Evolutionary conservation across 2,329 filamentous ascomycete species (phyloP), one percentile per base, ranked within the genome.

Genomic region (Aspergillus calidoustus): DNA sequence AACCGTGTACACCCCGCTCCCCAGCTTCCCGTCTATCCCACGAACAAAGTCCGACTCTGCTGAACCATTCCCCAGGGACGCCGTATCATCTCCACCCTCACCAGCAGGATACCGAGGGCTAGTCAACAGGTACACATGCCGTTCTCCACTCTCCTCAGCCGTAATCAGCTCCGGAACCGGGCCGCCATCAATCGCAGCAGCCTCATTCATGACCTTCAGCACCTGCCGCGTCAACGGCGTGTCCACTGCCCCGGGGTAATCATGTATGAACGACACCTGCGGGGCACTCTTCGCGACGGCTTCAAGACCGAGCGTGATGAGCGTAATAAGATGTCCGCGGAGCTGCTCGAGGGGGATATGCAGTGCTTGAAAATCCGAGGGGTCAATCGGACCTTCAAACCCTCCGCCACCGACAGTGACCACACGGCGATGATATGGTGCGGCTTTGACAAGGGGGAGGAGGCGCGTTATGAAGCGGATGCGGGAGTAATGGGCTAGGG

Each of bases 401-500:
- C 54, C 54, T 8, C 41, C 59, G 28, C 28, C 49, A n/a, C 31
- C 48, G 13, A 61, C 49, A 1, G 47, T 53, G 17, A 61, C n/a
- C 4, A 61, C 54, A 5, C 59, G 54, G 1, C 54, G 48, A 19
- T 52, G 28, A 8, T 19, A 11, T 11, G 48, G 31, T 2, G 57
- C 57, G 17, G 67, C 68, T 15, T 78, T 76, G 2, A 89, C 76
- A 0, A 83, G 79, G 0, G 87, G 86, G 7, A 88, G 81, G 0
- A 90, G 80, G 59, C 87, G 85, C 52, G 79, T 59, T 13, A 83
- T 79, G 65, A 88, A 84, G 41, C 85, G 84, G 60, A 83, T 79
- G 22, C 87, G 86, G 6, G 83, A 79, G 72, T 88, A 88, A 73
- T 83, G 84, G 15, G 77, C 75, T n/a, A 89, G 76, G 7, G 82